phyloP scores from a whole-genome alignment of 805 yeast species.

The Candida michaelii region DNA sequence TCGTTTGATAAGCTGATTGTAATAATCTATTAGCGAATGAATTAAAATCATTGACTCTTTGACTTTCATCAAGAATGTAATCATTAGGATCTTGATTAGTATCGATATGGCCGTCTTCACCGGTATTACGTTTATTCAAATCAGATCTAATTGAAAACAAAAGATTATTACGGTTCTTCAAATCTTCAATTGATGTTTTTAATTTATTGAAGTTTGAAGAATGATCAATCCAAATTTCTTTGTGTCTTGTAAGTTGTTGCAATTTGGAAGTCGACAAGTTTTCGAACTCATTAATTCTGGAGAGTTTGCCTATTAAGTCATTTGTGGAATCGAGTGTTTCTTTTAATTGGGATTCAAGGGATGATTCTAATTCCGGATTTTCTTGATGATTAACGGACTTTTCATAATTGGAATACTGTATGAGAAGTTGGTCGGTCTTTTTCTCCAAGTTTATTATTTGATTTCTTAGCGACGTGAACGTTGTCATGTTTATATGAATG shows the following conservation, averaged over 20 bases:
- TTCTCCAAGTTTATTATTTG: slow-evolving; percentile 71
- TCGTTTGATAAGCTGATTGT: slow-evolving; percentile 82
- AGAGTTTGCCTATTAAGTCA: slow-evolving; percentile 44
- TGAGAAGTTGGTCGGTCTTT: slow-evolving; percentile 59
- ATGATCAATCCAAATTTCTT: slow-evolving; percentile 72
- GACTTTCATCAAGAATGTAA: slow-evolving; percentile 76
- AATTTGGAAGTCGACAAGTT: slow-evolving; percentile 65
- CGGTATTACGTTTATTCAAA: slow-evolving; percentile 58
- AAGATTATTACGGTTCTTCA: slow-evolving; percentile 72
- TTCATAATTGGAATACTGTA: slow-evolving; percentile 36
- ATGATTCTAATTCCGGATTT: slow-evolving; percentile 23
- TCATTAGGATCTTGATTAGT: slow-evolving; percentile 50
- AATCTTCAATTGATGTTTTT: slow-evolving; percentile 59
- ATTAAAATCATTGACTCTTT: slow-evolving; percentile 71
- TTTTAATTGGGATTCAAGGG: slow-evolving; percentile 22
- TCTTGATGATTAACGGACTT: slow-evolving; percentile 23
- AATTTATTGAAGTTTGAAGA: slow-evolving; percentile 61
- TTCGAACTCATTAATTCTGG: slow-evolving; percentile 16
- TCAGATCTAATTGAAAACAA: slow-evolving; percentile 77
- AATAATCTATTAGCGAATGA: slow-evolving; percentile 75
- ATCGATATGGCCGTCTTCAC: not conserved
- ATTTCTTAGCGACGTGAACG: slow-evolving; percentile 67
- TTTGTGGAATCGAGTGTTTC: slow-evolving; percentile 43
- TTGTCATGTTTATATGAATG: slow-evolving; percentile 22
- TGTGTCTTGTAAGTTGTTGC: slow-evolving; percentile 81